A percentile compares a stretch with the other conserved stretches of the same genome.
Evolutionary conservation across 2,329 filamentous ascomycete genomes (phyloP).

Genomic region (Penicillium sp.): DNA sequence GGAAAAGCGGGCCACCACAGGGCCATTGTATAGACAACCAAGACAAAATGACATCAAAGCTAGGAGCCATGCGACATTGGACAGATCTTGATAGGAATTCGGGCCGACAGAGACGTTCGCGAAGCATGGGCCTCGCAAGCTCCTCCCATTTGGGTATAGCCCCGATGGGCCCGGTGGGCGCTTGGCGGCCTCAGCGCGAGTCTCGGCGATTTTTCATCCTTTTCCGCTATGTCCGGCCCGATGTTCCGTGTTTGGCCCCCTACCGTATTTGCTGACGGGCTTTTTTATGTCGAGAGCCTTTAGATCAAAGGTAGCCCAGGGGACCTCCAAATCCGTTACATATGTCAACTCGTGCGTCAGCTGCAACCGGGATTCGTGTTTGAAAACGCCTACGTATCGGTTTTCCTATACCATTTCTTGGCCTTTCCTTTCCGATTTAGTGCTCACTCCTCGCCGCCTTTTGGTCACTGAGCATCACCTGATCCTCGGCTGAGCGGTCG

Average conservation of each 20-base stretch:
- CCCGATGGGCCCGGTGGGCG: not conserved
- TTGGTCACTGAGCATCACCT: too few species aligned
- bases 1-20: not conserved
- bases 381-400: not conserved
- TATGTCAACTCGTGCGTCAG: not conserved
- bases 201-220: not conserved
- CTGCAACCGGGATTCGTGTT: not conserved
- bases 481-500: too few species aligned
- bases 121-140: conserved; percentile 24
- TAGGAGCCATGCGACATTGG: not conserved
- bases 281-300: not conserved
- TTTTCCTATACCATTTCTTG: too few species aligned
- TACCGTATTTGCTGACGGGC: not conserved
- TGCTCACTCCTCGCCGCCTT: too few species aligned
- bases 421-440: too few species aligned
- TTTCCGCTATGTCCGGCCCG: conserved; percentile 1
- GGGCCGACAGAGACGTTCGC: conserved; percentile 9
- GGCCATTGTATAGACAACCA: not conserved
- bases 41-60: conserved; percentile 8
- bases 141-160: conserved; percentile 28
- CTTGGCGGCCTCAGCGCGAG: not conserved
- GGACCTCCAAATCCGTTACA: not conserved
- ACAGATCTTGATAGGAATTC: conserved; percentile 15
- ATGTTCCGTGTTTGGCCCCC: not conserved
- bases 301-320: not conserved